Conservation (phyloP, 1,139 yeast species). For the Pichia sp. region DNA sequence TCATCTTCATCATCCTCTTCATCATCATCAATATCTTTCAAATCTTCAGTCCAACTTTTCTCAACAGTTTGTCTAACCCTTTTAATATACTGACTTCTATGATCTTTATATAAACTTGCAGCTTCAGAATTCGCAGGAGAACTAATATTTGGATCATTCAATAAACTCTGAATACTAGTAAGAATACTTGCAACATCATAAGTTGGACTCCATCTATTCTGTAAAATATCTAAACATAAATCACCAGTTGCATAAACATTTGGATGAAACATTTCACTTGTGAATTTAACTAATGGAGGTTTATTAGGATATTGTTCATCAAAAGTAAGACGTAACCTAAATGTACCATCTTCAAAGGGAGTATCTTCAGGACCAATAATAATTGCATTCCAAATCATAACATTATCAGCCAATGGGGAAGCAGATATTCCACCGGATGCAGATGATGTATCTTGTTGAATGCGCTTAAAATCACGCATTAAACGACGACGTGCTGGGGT, state of each 20-base stretch:
- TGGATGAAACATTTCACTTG: constrained; percentile 96
- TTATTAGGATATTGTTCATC: constrained; percentile 97
- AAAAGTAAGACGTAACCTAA: constrained; percentile 76
- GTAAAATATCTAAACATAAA: constrained; percentile 89
- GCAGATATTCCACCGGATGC: constrained; percentile 94
- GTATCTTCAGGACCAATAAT: constrained; percentile 97
- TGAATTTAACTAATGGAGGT: constrained; percentile 88
- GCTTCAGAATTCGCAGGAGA: constrained; percentile 99
- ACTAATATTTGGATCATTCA: constrained; percentile 93
- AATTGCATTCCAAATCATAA: constrained; percentile 97
- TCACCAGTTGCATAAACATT: constrained; percentile 96
- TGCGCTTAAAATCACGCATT: constrained; percentile 97
- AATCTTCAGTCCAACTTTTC: constrained; percentile 69
- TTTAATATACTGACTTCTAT: constrained; percentile 84
- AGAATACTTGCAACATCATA: constrained; percentile 96
- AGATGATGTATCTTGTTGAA: constrained; percentile 80
- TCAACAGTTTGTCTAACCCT: constrained; percentile 94
- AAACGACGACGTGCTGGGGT: constrained; percentile 97
- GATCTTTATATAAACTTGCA: constrained; percentile 91
- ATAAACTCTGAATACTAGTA: constrained; percentile 78
- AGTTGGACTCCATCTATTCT: constrained; percentile 98
- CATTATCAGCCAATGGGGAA: constrained; percentile 93
- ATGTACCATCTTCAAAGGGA: constrained; percentile 97
- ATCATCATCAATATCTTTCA: constrained; percentile 58
- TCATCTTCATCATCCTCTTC: constrained; percentile 51